Evolutionary conservation across 2,329 filamentous ascomycete species (phyloP), one percentile per base, ranked within the genome.

Genomic region (Hirsutella thompsonii): DNA sequence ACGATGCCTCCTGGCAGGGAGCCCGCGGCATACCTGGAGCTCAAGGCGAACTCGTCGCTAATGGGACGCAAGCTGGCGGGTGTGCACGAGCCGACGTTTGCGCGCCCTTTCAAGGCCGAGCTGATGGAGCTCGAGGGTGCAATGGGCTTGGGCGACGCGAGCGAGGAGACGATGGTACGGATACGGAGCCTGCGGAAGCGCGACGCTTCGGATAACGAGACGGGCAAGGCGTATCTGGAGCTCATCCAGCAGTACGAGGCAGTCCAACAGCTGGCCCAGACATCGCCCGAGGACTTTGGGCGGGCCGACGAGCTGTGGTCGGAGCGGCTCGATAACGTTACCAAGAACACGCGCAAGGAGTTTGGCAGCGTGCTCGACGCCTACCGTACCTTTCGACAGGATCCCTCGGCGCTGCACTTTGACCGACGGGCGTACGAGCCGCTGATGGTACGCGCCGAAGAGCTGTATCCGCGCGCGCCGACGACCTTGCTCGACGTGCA

Each of bases 381-480:
- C 52, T 55, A 68, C 36, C 70, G 74, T 47, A 48, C 71, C 14
- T 66, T 70, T 50, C 55, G 61, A 38, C 64, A 70, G 56, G 50
- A 66, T 0, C 64, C 69, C 1, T 72, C 76, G 0, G 50, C 69
- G 1, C 57, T 90, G 3, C 51, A 67, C 20, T 89, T 80, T 76
- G 86, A 94, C 57, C 69, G 72, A 2, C 77, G 88, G 14, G 61
- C 66, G 2, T 78, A 76, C 51, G 85, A 94, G 51, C 83, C 86
- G 0, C 64, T 94, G 14, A 58, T 64, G 20, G 70, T 75, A 3
- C 45, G 64, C 4, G 39, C 59, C 0, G 52, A 70, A 1, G 88
- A 94, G 48, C 81, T 86, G 51, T 85, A 70, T 55, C 86, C 85
- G 1, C 64, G 70, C 20, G 58, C 67, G 8, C 62, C 67, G 6